Evolutionary conservation across 2,329 filamentous ascomycete genomes (phyloP).

Genomic region (Colletotrichum sp.): DNA sequence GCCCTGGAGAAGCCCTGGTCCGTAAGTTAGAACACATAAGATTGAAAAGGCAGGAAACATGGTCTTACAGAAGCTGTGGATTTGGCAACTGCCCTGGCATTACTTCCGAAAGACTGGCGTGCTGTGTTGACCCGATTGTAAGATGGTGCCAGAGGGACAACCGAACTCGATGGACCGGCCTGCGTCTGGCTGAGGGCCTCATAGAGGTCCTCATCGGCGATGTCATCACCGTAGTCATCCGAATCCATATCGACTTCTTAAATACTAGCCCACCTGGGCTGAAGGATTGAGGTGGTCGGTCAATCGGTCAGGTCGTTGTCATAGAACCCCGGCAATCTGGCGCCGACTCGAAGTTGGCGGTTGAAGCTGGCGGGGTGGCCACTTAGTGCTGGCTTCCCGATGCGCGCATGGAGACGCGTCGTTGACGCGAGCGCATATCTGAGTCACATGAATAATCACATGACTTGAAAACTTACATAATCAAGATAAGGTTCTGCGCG

Average conservation of each 20-base stretch:
- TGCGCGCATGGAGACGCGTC: conserved; percentile 11
- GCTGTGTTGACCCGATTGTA: background rate
- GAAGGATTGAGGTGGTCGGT: background rate
- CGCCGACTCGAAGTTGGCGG: background rate
- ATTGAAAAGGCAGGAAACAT: background rate
- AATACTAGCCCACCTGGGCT: background rate
- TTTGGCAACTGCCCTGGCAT: background rate
- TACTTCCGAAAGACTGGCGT: background rate
- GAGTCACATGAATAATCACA: conserved; percentile 5
- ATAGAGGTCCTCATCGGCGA: conserved; percentile 71
- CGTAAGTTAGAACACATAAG: background rate
- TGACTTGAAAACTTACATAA: background rate
- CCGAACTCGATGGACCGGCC: background rate
- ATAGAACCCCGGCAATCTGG: background rate
- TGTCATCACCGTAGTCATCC: conserved; percentile 68
- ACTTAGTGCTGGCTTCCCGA: background rate
- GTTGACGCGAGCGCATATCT: conserved; percentile 21
- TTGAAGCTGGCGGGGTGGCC: background rate
- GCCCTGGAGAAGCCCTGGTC: background rate
- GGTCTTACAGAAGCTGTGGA: background rate
- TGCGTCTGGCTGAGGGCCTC: conserved; percentile 59
- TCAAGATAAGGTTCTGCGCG: background rate
- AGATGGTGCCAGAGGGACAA: background rate
- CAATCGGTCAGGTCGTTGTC: background rate
- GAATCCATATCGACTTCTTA: conserved; percentile 47